Conservation (phyloP, 1,284 basidiomycete species). For the Anthracocystis walkeri region DNA sequence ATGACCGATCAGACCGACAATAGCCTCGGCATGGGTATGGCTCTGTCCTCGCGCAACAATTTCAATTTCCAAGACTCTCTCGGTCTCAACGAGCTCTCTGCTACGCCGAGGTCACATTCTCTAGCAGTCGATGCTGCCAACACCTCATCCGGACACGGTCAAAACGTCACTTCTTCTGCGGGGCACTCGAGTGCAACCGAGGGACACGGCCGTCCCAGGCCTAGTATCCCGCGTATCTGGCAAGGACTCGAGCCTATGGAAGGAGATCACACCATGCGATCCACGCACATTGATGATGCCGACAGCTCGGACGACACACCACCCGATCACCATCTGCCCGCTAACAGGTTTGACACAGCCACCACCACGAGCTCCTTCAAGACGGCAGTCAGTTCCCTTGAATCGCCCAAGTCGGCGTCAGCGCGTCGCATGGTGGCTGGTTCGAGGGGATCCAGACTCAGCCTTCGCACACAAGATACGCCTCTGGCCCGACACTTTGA, state of each 20-base stretch:
- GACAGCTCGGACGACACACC: slow-evolving; percentile 37
- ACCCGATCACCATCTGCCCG: slow-evolving; percentile 26
- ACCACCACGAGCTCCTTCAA: slow-evolving; percentile 43
- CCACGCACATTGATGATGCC: slow-evolving; percentile 35
- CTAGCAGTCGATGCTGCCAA: slow-evolving; percentile 4
- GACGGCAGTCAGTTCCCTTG: slow-evolving; percentile 38
- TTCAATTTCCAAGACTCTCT: slow-evolving; percentile 29
- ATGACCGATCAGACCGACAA: slow-evolving; percentile 30
- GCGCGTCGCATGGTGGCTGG: slow-evolving; percentile 17
- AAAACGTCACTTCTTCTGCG: slow-evolving; percentile 1
- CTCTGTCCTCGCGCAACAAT: slow-evolving; percentile 18
- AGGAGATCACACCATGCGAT: slow-evolving; percentile 21
- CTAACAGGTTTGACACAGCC: slow-evolving; percentile 40
- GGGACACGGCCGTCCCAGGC: slow-evolving; percentile 28
- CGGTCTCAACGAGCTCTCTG: slow-evolving; percentile 22
- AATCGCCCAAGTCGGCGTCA: slow-evolving; percentile 30
- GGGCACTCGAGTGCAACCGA: slow-evolving; percentile 17
- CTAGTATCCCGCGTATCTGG: slow-evolving; percentile 51
- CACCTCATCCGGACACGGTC: background rate
- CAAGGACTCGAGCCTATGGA: slow-evolving; percentile 45
- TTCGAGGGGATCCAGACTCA: slow-evolving; percentile 33
- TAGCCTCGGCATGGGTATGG: slow-evolving; percentile 22
- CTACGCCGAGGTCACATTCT: slow-evolving; percentile 12
- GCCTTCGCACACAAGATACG: slow-evolving; percentile 36
- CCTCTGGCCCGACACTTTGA: slow-evolving; percentile 49